Evolutionary conservation across 495 filamentous ascomycete genomes (phyloP).

Genomic region (Paragyromitra xinjiangensis): DNA sequence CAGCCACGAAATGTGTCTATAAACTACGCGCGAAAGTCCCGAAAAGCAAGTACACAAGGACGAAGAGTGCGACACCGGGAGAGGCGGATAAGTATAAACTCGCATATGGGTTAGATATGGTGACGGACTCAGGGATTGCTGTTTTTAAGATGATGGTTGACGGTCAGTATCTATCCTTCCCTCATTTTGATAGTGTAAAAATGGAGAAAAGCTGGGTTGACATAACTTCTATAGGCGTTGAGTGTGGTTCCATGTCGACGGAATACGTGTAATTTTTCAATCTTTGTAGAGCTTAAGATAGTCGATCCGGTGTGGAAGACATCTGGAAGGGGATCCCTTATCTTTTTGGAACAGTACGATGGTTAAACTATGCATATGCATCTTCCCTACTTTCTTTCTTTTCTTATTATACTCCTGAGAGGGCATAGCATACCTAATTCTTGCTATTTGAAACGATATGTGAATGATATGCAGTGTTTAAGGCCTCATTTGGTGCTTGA

Average conservation of each 20-base stretch:
- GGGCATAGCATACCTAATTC: too few species aligned
- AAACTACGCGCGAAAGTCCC: conserved; percentile 38
- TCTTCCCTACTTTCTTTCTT: too few species aligned
- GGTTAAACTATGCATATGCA: too few species aligned
- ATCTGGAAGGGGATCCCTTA: too few species aligned
- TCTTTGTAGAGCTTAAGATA: neutral
- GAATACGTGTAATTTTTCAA: conserved; percentile 22
- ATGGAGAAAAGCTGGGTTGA: neutral
- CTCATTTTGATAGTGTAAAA: neutral
- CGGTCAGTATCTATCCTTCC: conserved; percentile 19
- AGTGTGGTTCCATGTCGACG: conserved; percentile 29
- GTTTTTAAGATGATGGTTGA: conserved; percentile 27
- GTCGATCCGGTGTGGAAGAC: too few species aligned
- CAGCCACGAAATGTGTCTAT: conserved; percentile 22
- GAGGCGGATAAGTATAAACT: neutral
- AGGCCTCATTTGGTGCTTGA: too few species aligned
- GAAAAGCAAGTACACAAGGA: conserved; percentile 15
- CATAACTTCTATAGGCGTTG: neutral
- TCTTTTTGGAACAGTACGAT: too few species aligned
- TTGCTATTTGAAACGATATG: too few species aligned
- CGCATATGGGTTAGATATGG: conserved; percentile 27
- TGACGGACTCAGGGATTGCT: conserved; percentile 25
- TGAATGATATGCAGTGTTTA: too few species aligned
- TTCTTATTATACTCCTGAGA: too few species aligned
- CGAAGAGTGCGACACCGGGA: conserved; percentile 15